A percentile compares a stretch with the other conserved stretches of the same genome.
phyloP scores from a whole-genome alignment of 2,329 filamentous ascomycete species.

The Karstenula rhodostoma region DNA sequence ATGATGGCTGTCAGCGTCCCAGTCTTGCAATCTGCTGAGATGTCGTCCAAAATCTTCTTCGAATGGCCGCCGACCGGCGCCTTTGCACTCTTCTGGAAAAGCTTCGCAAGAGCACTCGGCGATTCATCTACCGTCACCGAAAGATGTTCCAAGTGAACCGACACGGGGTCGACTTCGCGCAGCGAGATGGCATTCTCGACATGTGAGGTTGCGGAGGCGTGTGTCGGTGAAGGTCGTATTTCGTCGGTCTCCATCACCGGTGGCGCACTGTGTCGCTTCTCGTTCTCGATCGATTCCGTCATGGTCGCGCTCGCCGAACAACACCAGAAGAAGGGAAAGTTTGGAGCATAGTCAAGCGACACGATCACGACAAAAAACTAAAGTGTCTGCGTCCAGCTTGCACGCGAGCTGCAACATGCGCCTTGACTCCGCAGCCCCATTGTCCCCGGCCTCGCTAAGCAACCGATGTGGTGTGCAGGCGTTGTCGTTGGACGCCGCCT shows the following conservation, averaged over 20 bases:
- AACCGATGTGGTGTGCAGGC: constrained; percentile 19
- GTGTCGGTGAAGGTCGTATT: constrained; percentile 27
- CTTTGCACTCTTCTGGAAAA: constrained; percentile 38
- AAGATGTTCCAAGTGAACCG: constrained; percentile 63
- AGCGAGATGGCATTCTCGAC: constrained; percentile 45
- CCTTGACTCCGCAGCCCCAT: constrained; percentile 8
- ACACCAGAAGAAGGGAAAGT: constrained; percentile 3
- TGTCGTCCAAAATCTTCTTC: constrained; percentile 66
- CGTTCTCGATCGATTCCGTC: constrained; percentile 4
- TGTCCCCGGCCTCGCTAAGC: constrained; percentile 22
- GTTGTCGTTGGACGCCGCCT: constrained; percentile 11
- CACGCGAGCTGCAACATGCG: constrained; percentile 3
- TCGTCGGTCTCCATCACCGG: constrained; percentile 12
- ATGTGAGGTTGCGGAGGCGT: constrained; percentile 24
- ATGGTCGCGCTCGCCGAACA: constrained; percentile 6
- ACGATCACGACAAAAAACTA: neutral
- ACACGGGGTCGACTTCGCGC: constrained; percentile 63
- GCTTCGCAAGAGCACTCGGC: constrained; percentile 47
- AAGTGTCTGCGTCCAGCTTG: neutral
- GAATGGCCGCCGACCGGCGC: constrained; percentile 36
- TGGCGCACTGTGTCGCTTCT: constrained; percentile 13
- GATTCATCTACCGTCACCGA: constrained; percentile 67
- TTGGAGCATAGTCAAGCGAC: constrained; percentile 3
- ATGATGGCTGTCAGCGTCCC: constrained; percentile 79
- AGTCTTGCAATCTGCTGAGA: constrained; percentile 69